Evolutionary conservation across 345 rosid genomes (phyloP), one percentile per base, ranked within the genome.

Genomic region (Zanthoxylum bungeanum): DNA sequence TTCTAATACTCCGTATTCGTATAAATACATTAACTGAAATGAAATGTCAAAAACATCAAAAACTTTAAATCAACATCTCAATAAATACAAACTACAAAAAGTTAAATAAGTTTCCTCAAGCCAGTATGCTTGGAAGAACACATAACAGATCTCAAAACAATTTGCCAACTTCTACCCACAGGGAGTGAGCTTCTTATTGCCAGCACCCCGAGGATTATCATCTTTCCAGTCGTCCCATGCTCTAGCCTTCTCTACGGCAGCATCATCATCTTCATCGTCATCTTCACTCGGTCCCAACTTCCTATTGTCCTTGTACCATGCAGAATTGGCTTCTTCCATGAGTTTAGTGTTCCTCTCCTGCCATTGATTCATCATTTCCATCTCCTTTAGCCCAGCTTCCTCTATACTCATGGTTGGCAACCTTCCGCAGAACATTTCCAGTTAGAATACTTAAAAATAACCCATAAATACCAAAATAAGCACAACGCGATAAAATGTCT

Each of bases 371-470:
- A 93, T 96, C 22, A 91, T 96, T 61, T 85, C 83, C 99, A 91
- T 91, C 85, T 96, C 98, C 80, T 57, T 88, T 64, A 93, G 76
- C 33, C 99, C 98, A 67, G 99, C 98, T 81, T 91, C 99, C 79
- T 96, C 99, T 64, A 96, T 93, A 76, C 99, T 89, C 97, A 93
- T 93, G 17, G 99, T 96, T 21, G 99, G 99, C 89, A 93, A 78
- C 93, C 99, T 93, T 57, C 25, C 40, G 64, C 9, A 7, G 25
- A 30, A 42, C 28, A 59, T 31, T 47, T 50, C 37, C 30, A 36
- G 14, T 79, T 60, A 76, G 52, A 39, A 67, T 36, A 34, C 68
- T 36, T 55, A 31, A 12, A n/a, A 68, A 1, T 9, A 28, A 27
- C 58, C 16, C 53, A 36, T 37, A 52, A 47, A 61, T 21, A 47